A percentile compares a stretch with the other conserved stretches of the same genome.
phyloP scores from a whole-genome alignment of 1,139 yeast genomes.

The Pneumocystis oryctolagi region DNA sequence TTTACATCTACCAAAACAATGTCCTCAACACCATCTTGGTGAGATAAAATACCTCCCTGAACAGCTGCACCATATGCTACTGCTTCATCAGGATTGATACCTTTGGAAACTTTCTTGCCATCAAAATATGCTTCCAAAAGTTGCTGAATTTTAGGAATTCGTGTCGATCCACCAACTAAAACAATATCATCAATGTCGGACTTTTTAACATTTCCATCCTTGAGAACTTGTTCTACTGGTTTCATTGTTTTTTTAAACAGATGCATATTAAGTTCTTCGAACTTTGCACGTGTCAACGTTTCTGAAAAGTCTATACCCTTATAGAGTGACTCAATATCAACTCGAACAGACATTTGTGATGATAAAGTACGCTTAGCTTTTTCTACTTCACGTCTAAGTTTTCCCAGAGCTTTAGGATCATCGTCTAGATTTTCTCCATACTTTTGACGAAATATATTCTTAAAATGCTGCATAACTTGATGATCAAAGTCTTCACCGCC shows the following conservation, averaged over 20 bases:
- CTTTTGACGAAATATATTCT: constrained; percentile 77
- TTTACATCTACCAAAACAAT: constrained; percentile 79
- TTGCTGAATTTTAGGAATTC: constrained; percentile 95
- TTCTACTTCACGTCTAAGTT: constrained; percentile 90
- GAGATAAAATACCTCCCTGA: constrained; percentile 89
- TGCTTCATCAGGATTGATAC: constrained; percentile 95
- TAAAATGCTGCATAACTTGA: constrained; percentile 73
- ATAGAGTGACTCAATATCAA: constrained; percentile 86
- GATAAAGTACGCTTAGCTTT: constrained; percentile 92
- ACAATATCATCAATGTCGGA: constrained; percentile 81
- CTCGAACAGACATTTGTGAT: constrained; percentile 74
- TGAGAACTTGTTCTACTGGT: constrained; percentile 85
- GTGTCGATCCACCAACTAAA: constrained; percentile 92
- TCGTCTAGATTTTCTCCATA: constrained; percentile 59
- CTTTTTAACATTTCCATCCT: constrained; percentile 74
- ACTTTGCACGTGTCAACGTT: constrained; percentile 85
- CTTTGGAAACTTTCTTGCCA: constrained; percentile 88
- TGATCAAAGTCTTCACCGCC: constrained; percentile 97
- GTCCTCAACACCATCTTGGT: constrained; percentile 73
- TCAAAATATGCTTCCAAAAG: constrained; percentile 73
- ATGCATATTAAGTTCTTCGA: constrained; percentile 81
- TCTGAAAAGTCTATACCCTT: constrained; percentile 94
- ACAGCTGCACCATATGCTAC: constrained; percentile 97
- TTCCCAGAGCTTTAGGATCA: constrained; percentile 68
- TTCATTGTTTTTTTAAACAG: constrained; percentile 77